phyloP scores from a whole-genome alignment of 2,329 filamentous ascomycete genomes.

The Nannizziopsis barbatae region DNA sequence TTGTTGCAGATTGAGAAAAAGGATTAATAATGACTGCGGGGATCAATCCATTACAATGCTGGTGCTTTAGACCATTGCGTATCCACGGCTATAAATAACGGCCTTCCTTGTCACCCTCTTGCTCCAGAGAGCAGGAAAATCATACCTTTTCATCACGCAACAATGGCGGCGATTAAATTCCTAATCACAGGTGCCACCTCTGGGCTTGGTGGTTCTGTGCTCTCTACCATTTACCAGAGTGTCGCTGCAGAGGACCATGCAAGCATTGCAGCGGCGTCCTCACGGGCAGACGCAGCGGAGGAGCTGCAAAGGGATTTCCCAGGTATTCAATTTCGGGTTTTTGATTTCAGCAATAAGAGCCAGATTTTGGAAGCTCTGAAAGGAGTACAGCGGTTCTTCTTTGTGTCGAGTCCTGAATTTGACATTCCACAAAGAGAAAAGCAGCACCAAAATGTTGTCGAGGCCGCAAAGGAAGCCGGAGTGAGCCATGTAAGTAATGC shows the following conservation, averaged over 20 bases:
- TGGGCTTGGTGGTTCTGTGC: constrained; percentile 27
- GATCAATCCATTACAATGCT: no score
- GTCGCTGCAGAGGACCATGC: constrained; percentile 27
- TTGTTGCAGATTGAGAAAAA: no score
- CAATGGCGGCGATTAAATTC: constrained; percentile 22
- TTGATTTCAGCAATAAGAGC: constrained; percentile 41
- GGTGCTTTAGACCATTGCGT: no score
- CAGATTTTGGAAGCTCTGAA: constrained; percentile 39
- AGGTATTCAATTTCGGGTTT: constrained; percentile 42
- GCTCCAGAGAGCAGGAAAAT: neutral
- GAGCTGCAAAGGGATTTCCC: constrained; percentile 27
- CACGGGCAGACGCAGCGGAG: constrained; percentile 35
- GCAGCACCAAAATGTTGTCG: constrained; percentile 42
- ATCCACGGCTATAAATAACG: no score
- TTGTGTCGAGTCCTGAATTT: constrained; percentile 46
- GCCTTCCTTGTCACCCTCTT: neutral
- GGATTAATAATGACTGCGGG: no score
- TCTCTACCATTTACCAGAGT: constrained; percentile 25
- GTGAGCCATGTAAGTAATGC: constrained; percentile 38
- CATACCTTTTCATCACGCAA: neutral
- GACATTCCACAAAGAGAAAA: constrained; percentile 38
- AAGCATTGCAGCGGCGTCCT: constrained; percentile 42
- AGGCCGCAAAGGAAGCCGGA: constrained; percentile 42
- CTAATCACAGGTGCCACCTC: constrained; percentile 32
- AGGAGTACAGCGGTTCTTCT: constrained; percentile 45